These are phyloP conservation scores for Apostasia ramifera DNA, from an alignment of 106 monocot genomes.

Conservation along the genomic window DNA sequence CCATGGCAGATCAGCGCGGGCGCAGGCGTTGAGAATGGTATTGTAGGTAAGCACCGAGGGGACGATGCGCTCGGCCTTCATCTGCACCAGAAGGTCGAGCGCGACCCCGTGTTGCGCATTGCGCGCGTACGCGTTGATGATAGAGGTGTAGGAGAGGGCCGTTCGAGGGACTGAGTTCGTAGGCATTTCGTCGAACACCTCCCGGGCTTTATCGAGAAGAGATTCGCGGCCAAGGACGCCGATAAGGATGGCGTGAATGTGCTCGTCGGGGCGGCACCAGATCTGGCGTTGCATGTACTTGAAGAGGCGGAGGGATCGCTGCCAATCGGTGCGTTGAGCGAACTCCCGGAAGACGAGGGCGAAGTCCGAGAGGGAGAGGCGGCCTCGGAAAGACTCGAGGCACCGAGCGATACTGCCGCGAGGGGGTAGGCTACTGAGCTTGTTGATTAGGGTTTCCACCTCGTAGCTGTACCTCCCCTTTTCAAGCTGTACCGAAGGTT, in stretches of 20 bases:
- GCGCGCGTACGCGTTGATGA: constrained; percentile 78
- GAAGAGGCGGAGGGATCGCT: constrained; percentile 92
- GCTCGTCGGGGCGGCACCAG: constrained; percentile 97
- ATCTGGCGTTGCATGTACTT: constrained; percentile 97
- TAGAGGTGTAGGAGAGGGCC: constrained; percentile 74
- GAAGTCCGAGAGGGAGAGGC: constrained; percentile 82
- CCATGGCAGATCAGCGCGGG: constrained; percentile 49
- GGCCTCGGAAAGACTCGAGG: constrained; percentile 71
- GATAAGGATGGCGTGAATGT: constrained; percentile 87
- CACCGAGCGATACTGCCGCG: constrained; percentile 92
- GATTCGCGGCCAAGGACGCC: constrained; percentile 69
- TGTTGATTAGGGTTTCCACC: constrained; percentile 79
- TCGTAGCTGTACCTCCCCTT: constrained; percentile 84
- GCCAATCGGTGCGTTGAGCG: constrained; percentile 88
- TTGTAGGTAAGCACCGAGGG: constrained; percentile 86
- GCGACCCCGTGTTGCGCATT: constrained; percentile 53
- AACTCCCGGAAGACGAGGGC: constrained; percentile 86
- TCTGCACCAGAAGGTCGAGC: constrained; percentile 46
- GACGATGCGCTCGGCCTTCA: constrained; percentile 59
- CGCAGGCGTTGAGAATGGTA: constrained; percentile 68
- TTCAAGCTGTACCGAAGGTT: constrained; percentile 40
- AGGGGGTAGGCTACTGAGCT: constrained; percentile 88
- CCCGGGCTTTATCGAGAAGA: constrained; percentile 65
- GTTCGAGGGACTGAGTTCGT: constrained; percentile 45
- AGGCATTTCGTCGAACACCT: constrained; percentile 83